Base-by-base conservation (phyloP, 805 yeast genomes). In the Scheffersomyces stipitis region DNA sequence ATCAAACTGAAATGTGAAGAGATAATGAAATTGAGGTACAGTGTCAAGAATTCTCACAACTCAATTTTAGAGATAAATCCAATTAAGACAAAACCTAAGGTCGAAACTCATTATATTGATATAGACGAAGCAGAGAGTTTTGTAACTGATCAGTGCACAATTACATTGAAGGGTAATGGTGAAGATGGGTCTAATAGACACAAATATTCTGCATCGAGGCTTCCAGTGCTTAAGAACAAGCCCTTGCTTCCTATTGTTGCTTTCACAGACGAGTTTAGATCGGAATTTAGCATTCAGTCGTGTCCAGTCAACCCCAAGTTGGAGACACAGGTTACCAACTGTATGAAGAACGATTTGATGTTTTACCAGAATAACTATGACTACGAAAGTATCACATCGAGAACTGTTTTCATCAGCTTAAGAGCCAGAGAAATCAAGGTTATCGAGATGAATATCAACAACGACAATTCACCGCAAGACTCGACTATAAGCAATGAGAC, bases 281-380 rank as follows among this genome's bases (percentile, higher is more conserved):
- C 80, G 0, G 81, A 76, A 45, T 77, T 71, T 46, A 54, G 61
- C 10, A 42, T 77, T 18, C 85, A 79, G 52, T 77, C 81, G 7
- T 75, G 80, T 48, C 81, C 81, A 1, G 56, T 69, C 12, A 60
- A 66, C 15, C 66, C 73, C 10, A 76, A 76, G 38, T 54, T 78
- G 5, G 83, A 78, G 42, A 55, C 66, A 6, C 75, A 69, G 35
- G 67, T 79, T 8, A 52, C 69, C 10, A 55, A 55, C 23, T 60
- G 79, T 10, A 79, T 79, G 83, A 77, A 73, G 46, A 67, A 66
- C 38, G 83, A 78, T 46, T 51, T 78, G 36, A 49, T 67, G 28
- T 68, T 66, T 40, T 64, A 59, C 41, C 73, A 65, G 36, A 66
- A 66, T 38, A 62, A 64, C 41, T 58, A 60, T 32, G 52, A 55